Percentiles rank a stretch among this genome's conserved stretches.
Conservation (phyloP, 179 eudicot genomes). For the Actinidia arguta region DNA sequence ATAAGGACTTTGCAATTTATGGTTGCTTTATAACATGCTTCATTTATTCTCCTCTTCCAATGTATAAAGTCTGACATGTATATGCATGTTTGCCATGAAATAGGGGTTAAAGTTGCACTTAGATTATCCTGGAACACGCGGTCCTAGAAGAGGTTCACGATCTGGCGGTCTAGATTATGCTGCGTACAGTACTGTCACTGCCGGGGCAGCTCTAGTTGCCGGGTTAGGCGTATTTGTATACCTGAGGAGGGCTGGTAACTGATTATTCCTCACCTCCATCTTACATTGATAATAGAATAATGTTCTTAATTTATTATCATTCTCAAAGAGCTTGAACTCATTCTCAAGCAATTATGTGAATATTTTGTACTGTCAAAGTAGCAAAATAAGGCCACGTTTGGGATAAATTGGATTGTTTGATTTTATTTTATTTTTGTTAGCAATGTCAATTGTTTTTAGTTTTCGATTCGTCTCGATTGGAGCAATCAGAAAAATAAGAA, state of each 20-base stretch:
- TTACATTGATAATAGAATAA: neutral
- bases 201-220: slow-evolving; percentile 82
- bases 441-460: neutral
- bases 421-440: no score
- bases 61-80: neutral
- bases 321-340: neutral
- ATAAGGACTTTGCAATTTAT: neutral
- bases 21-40: neutral
- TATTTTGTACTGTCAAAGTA: no score
- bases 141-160: slow-evolving; percentile 44
- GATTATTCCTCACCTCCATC: slow-evolving; percentile 5
- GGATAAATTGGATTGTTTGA: no score
- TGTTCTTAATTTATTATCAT: neutral
- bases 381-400: no score
- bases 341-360: neutral
- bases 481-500: no score
- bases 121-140: slow-evolving; percentile 58
- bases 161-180: slow-evolving; percentile 43
- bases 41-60: neutral
- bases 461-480: no score
- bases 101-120: slow-evolving; percentile 80
- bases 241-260: slow-evolving; percentile 53
- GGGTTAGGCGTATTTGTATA: slow-evolving; percentile 76
- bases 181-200: slow-evolving; percentile 68
- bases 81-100: neutral